These are phyloP conservation scores for Obelidium mucronatum DNA, from an alignment of 192 early-diverging fungal species.

Conservation along the genomic window DNA sequence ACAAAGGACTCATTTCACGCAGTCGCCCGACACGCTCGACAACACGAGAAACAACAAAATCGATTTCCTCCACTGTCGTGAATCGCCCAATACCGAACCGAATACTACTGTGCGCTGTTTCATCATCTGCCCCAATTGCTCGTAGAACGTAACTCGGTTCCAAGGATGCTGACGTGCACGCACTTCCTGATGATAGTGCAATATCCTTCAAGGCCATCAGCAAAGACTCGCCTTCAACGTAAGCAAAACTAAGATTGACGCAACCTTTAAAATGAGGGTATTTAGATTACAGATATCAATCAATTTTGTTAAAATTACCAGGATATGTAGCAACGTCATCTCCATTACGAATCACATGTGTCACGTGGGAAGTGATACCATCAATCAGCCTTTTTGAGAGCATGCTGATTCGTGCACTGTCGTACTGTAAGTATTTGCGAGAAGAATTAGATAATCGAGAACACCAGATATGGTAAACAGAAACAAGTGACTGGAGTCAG, in stretches of 20 bases:
- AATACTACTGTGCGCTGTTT: constrained; percentile 94
- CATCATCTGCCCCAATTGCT: constrained; percentile 95
- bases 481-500: not conserved
- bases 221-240: constrained; percentile 96
- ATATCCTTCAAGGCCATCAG: constrained; percentile 98
- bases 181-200: constrained; percentile 92
- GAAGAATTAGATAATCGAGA: not conserved
- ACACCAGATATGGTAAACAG: not conserved
- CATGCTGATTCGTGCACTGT: constrained; percentile 71
- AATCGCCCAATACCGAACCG: constrained; percentile 97
- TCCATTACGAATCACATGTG: constrained; percentile 90
- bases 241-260: constrained; percentile 95
- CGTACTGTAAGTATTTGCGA: constrained; percentile 64
- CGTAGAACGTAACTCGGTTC: constrained; percentile 97
- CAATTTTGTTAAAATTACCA: too few species aligned
- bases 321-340: constrained; percentile 80
- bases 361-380: constrained; percentile 79
- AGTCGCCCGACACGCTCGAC: constrained; percentile 82
- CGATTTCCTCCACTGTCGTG: constrained; percentile 94
- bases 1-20: constrained; percentile 95
- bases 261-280: constrained; percentile 63
- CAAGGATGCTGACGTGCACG: constrained; percentile 94
- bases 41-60: constrained; percentile 85
- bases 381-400: constrained; percentile 82
- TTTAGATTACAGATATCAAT: not conserved